A percentile compares a stretch with the other conserved stretches of the same genome.
These are phyloP conservation scores for Hyaloscypha bicolor DNA, from an alignment of 495 filamentous ascomycete species.

Conservation along the genomic window DNA sequence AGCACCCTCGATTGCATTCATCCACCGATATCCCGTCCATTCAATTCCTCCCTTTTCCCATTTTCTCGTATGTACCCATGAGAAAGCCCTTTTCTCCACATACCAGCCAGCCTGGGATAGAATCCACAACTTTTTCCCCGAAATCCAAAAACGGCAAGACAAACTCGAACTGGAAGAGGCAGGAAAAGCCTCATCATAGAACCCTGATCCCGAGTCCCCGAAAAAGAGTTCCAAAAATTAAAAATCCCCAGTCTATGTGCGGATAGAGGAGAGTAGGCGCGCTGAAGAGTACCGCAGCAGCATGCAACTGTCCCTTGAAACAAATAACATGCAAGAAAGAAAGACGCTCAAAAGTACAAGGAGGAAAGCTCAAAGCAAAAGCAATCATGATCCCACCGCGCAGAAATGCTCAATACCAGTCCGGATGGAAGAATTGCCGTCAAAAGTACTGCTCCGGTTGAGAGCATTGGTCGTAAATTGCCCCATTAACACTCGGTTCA, in stretches of 20 bases:
- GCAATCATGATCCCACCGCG: conserved; percentile 20
- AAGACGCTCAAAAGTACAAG: conserved; percentile 30
- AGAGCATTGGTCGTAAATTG: not conserved
- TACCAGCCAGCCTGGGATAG: not conserved
- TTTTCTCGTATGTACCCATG: conserved; percentile 11
- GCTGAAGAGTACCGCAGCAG: conserved; percentile 7
- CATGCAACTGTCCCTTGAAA: not conserved
- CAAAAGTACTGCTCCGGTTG: not conserved
- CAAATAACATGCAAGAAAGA: conserved; percentile 34
- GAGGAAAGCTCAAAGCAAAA: conserved; percentile 21
- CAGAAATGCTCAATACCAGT: conserved; percentile 29
- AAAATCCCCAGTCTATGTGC: conserved; percentile 28
- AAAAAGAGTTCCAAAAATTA: not conserved
- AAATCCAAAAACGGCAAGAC: conserved; percentile 8
- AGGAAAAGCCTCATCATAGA: conserved; percentile 4
- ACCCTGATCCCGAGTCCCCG: not conserved
- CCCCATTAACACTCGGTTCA: not conserved
- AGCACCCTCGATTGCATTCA: not conserved
- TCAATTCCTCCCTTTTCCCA: conserved; percentile 2
- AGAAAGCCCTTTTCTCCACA: conserved; percentile 1
- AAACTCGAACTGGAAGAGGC: conserved; percentile 6
- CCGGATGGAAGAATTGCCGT: not conserved
- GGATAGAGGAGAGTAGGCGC: conserved; percentile 18
- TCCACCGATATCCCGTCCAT: not conserved
- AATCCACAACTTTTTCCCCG: conserved; percentile 17